phyloP scores from a whole-genome alignment of 306 rosid genomes.

The Calophaca sinica region DNA sequence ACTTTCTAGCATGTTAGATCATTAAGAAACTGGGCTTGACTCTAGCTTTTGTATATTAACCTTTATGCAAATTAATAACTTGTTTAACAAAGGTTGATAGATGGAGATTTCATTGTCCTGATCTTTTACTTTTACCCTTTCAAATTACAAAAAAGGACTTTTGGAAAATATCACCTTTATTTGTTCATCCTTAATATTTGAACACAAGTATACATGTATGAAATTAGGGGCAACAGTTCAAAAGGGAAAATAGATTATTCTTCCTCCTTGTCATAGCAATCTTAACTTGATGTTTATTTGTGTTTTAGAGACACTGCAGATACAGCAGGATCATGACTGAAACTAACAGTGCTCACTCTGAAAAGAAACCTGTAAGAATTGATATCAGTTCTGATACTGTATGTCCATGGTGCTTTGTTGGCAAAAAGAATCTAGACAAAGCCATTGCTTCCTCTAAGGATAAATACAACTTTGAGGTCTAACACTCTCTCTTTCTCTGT shows the following conservation, averaged over 20 bases:
- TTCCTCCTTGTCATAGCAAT: slow-evolving; percentile 34
- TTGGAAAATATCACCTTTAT: slow-evolving; percentile 14
- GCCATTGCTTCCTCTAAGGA: slow-evolving; percentile 74
- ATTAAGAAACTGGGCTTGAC: not conserved
- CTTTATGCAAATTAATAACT: slow-evolving; percentile 19
- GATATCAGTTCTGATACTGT: slow-evolving; percentile 83
- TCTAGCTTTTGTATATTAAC: not conserved
- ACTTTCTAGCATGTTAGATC: slow-evolving; percentile 4
- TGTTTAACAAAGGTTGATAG: not conserved
- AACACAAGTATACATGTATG: not conserved
- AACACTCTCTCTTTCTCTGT: not conserved
- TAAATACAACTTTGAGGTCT: slow-evolving; percentile 77
- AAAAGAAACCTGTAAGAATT: slow-evolving; percentile 66
- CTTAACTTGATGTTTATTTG: slow-evolving; percentile 22
- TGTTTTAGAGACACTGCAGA: slow-evolving; percentile 50
- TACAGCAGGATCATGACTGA: slow-evolving; percentile 67
- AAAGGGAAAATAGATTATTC: not conserved
- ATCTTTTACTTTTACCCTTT: not conserved
- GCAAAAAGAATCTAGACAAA: slow-evolving; percentile 81
- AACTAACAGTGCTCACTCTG: slow-evolving; percentile 45
- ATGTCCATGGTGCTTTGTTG: slow-evolving; percentile 95
- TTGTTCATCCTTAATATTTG: not conserved
- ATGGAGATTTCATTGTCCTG: slow-evolving; percentile 24
- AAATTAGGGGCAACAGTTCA: slow-evolving; percentile 11
- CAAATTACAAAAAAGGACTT: not conserved